Base-by-base conservation (phyloP, 139 green algal genomes). In the Micractinium sp. region DNA sequence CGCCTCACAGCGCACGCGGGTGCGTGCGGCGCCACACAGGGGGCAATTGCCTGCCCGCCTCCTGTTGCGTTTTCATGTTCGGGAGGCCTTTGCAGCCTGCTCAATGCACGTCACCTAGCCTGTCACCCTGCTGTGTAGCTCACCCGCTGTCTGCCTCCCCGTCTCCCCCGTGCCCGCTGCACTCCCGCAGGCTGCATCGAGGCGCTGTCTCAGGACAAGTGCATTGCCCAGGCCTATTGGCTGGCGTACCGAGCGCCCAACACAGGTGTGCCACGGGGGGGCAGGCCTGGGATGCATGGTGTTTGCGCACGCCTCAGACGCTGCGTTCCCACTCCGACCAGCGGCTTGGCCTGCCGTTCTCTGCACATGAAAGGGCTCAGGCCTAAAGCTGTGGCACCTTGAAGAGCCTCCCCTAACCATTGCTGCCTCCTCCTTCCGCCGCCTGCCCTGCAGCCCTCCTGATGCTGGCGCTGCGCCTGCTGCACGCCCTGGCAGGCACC, bases 221-320 rank as follows among this genome's bases (percentile, higher is more conserved):
- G 91, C 3, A 82, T 94, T 20, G 92, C 92, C 73, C 83, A 90
- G 76, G 82, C 92, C 16, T 92, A 94, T 53, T 97, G 95, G 96
- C 53, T 96, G 82, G 67, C 93, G 36, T 93, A 96, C 90, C 75
- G 91, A 35, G 92, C 93, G 33, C 93, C 93, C 63, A 93, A 33
- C 47, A 92, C 41, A 15, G 38, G 78, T 84, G 78, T 39, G 76
- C 4, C n/a, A n/a, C n/a, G n/a, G n/a, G n/a, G n/a, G 47, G 47
- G 71, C 71, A 77, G 71, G 71, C 71, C 15, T 31, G 31, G 3
- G 14, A 14, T 31, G 33, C 73, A 41, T 41, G 73, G 12, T 79
- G n/a, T 38, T 41, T 1, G 23, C 9, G 47, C 47, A 56, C 5
- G n/a, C n/a, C n/a, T n/a, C n/a, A n/a, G n/a, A n/a, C n/a, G n/a